Conservation (phyloP, 2,329 filamentous ascomycete genomes). For the Septoria linicola region DNA sequence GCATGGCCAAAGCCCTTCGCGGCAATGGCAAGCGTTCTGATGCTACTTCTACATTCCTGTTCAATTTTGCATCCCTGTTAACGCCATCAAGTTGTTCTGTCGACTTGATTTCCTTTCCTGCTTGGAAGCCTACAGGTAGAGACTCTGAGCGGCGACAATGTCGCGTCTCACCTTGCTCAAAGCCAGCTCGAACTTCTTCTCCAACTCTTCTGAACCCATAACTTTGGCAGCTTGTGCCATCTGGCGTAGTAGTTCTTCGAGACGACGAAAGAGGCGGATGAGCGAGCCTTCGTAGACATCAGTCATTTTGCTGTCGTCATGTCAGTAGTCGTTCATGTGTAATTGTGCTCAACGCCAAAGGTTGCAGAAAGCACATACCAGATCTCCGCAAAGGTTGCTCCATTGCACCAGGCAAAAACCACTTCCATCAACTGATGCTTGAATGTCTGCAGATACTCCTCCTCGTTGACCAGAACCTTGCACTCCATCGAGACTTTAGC, state of each 20-base stretch:
- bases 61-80: neutral
- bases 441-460: slow-evolving; percentile 85
- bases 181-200: slow-evolving; percentile 85
- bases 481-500: slow-evolving; percentile 94
- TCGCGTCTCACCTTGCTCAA: slow-evolving; percentile 85
- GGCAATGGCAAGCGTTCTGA: slow-evolving; percentile 11
- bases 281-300: slow-evolving; percentile 96
- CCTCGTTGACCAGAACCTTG: slow-evolving; percentile 90
- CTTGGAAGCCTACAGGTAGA: slow-evolving; percentile 67
- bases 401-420: slow-evolving; percentile 86
- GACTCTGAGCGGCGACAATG: slow-evolving; percentile 89
- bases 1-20: slow-evolving; percentile 13
- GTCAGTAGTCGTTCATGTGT: neutral
- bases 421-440: slow-evolving; percentile 98
- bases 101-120: neutral
- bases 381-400: slow-evolving; percentile 85
- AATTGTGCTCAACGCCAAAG: neutral
- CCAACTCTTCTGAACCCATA: slow-evolving; percentile 94
- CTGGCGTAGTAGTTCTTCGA: slow-evolving; percentile 91
- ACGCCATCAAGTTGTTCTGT: neutral
- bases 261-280: slow-evolving; percentile 90
- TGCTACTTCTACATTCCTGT: slow-evolving; percentile 3
- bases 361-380: slow-evolving; percentile 66
- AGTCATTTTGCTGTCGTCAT: slow-evolving; percentile 81
- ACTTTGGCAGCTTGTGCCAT: slow-evolving; percentile 95